phyloP scores from a whole-genome alignment of 768 basidiomycete species.

The Tephrocybe sp. region DNA sequence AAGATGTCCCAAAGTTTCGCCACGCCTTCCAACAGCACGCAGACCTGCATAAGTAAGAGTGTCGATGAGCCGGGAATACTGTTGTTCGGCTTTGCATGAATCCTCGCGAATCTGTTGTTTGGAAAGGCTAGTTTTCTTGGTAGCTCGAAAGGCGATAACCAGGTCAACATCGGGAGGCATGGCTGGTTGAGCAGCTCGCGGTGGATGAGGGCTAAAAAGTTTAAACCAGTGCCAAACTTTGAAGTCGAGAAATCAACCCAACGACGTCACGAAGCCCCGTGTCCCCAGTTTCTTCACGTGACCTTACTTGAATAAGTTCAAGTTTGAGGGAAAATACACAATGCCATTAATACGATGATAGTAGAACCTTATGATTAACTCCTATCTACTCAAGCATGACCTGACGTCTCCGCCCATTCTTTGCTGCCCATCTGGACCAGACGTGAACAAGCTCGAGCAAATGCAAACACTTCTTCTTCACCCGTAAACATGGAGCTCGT shows the following conservation, averaged over 20 bases:
- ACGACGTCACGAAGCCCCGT: no score
- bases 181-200: neutral
- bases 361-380: no score
- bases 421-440: slow-evolving; percentile 88
- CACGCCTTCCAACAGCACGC: slow-evolving; percentile 69
- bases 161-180: slow-evolving; percentile 60
- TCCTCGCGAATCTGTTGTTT: slow-evolving; percentile 65
- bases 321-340: neutral
- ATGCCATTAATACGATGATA: neutral
- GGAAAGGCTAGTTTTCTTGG: slow-evolving; percentile 44
- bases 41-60: slow-evolving; percentile 62
- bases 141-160: slow-evolving; percentile 66
- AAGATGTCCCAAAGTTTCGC: slow-evolving; percentile 73
- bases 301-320: no score
- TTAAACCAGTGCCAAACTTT: no score
- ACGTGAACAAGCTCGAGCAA: slow-evolving; percentile 88
- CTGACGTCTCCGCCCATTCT: slow-evolving; percentile 70
- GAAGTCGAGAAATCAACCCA: no score
- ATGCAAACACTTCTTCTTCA: slow-evolving; percentile 97
- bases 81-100: slow-evolving; percentile 59
- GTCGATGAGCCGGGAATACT: slow-evolving; percentile 64
- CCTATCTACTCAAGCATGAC: slow-evolving; percentile 25
- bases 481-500: slow-evolving; percentile 90
- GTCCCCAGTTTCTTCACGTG: no score
- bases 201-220: no score